These are phyloP conservation scores for Chaetoceros muelleri DNA, from an alignment of 108 stramenopile species.

Conservation along the genomic window DNA sequence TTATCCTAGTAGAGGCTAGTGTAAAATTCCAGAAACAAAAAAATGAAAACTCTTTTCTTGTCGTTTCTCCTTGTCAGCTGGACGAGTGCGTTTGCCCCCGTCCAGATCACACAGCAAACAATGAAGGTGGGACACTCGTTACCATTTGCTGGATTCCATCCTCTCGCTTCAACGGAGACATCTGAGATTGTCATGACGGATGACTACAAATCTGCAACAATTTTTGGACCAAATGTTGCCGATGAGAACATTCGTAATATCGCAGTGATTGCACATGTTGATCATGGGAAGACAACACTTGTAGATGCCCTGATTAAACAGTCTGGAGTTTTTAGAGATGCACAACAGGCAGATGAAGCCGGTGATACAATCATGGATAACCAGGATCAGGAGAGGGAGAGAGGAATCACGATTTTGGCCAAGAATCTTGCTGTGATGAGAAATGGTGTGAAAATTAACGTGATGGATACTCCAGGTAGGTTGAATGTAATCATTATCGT, in stretches of 20 bases:
- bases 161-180: no score
- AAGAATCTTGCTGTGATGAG: conserved; percentile 95
- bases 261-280: conserved; percentile 87
- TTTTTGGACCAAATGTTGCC: no score
- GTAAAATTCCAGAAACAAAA: no score
- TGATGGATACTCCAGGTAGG: conserved; percentile 96
- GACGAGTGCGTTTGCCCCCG: no score
- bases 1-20: no score
- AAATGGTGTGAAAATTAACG: conserved; percentile 89
- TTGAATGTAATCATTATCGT: neutral
- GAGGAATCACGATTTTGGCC: conserved; percentile 98
- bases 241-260: conserved; percentile 13
- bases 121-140: no score
- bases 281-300: conserved; percentile 97
- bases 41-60: no score
- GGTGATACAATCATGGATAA: conserved; percentile 94
- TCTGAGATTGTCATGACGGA: no score
- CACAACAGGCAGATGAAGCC: conserved; percentile 80
- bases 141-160: no score
- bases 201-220: no score
- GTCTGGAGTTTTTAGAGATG: conserved; percentile 89
- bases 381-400: conserved; percentile 95
- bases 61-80: no score
- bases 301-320: conserved; percentile 93
- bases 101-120: no score